A percentile compares a stretch with the other conserved stretches of the same genome.
Evolutionary conservation across 2,329 filamentous ascomycete species (phyloP).

Genomic region (Trichoderma guizhouense): DNA sequence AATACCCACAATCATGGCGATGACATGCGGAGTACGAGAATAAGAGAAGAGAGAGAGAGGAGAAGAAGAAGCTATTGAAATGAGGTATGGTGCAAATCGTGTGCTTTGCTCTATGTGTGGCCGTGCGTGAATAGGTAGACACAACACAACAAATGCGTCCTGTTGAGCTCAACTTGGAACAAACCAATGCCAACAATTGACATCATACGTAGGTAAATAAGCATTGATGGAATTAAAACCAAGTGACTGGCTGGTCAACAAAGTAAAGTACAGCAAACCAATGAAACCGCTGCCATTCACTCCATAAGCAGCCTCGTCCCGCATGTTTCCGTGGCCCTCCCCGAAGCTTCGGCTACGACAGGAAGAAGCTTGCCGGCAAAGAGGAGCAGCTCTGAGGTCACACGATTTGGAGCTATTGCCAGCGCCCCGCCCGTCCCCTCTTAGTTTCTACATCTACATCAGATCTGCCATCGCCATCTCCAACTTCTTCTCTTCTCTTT

Average conservation of each 20-base stretch:
- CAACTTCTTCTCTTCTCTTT: not conserved
- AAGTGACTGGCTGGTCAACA: not conserved
- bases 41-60: not conserved
- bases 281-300: not conserved
- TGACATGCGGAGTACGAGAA: not conserved
- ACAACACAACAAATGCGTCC: not conserved
- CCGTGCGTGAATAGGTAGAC: not conserved
- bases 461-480: not conserved
- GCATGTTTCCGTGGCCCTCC: constrained; percentile 32
- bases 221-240: not conserved
- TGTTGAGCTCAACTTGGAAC: not conserved
- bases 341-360: constrained; percentile 30
- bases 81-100: not conserved
- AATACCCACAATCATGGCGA: not conserved
- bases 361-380: constrained; percentile 29
- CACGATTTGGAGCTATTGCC: constrained; percentile 2
- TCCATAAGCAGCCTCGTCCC: constrained; percentile 23
- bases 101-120: not conserved
- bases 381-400: constrained; percentile 11
- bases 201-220: not conserved
- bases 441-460: not conserved
- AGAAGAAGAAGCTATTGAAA: not conserved
- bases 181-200: not conserved
- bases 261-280: not conserved
- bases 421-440: not conserved